Conservation (phyloP, 345 rosid species). For the Rubroshorea leprosula region DNA sequence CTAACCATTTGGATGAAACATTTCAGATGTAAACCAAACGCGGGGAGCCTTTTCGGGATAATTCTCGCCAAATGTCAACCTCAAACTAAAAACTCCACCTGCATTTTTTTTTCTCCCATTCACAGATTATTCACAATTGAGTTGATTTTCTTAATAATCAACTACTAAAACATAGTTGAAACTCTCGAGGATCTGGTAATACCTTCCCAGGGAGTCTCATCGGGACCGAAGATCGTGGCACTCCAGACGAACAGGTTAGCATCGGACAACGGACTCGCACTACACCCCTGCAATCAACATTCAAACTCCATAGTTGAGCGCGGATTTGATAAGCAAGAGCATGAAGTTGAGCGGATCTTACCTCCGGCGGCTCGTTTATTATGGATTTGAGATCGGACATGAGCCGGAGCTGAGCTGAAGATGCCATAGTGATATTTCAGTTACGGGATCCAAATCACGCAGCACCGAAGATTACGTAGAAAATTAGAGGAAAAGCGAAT, state of each 20-base stretch:
- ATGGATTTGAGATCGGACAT: conserved; percentile 17
- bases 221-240: conserved; percentile 10
- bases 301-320: background rate
- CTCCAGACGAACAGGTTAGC: conserved; percentile 10
- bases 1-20: conserved; percentile 19
- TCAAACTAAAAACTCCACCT: conserved; percentile 17
- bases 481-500: too few species aligned
- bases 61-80: conserved; percentile 14
- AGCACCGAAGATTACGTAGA: too few species aligned
- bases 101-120: background rate
- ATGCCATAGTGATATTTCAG: background rate
- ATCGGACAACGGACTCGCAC: conserved; percentile 15
- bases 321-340: too few species aligned
- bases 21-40: conserved; percentile 11
- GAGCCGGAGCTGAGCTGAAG: conserved; percentile 15
- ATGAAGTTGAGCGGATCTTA: too few species aligned
- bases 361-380: conserved; percentile 13
- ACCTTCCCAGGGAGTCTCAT: conserved; percentile 18
- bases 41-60: conserved; percentile 13
- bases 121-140: too few species aligned
- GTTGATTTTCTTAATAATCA: too few species aligned
- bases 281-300: conserved; percentile 3
- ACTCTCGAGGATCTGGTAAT: background rate
- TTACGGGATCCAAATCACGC: too few species aligned
- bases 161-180: too few species aligned